Evolutionary conservation across 2,329 filamentous ascomycete species (phyloP), one percentile per base, ranked within the genome.

Genomic region (Stemphylium lycopersici): DNA sequence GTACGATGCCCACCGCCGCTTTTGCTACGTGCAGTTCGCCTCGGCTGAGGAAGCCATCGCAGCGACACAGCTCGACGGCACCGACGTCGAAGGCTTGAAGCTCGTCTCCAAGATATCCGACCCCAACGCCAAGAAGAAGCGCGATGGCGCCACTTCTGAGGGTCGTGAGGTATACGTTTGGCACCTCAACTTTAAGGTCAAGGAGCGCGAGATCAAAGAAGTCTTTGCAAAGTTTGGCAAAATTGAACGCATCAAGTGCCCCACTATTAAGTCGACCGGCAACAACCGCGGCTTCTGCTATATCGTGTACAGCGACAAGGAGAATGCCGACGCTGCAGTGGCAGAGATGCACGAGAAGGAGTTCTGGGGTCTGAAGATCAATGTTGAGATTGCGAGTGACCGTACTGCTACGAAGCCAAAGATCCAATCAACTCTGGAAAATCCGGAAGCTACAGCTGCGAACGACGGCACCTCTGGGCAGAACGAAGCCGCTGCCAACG

Each of bases 21-120:
- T 99, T 78, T 97, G 93, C 79, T 99, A 99, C 74, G 83, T 97
- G 6, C 91, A 96, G n/a, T 97, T 97, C 72, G 83, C 87, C 42
- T 85, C 86, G 13, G 57, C 67, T 11, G 63, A 70, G 11, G 60
- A 70, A 43, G 74, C 75, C 1, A 45, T 67, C 20, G 68, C 72
- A 43, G 93, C 93, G 1, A 88, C 87, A 0, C 78, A 85, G 54
- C 83, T 96, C 43, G 83, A 97, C 68, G 89, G 89, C 22, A 87
- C 83, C 52, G 72, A 87, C 18, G 76, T 96, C 0, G 86, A 85
- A 22, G 83, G 84, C 24, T 87, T 87, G 63, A 87, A 83, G 62
- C 81, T 99, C 0, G 77, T 87, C 36, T 90, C 86, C 7, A 92
- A 92, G 75, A 90, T 96, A 62, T 98, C 95, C 0, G 87, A 98